A percentile compares a stretch with the other conserved stretches of the same genome.
Conservation (phyloP, 2,329 filamentous ascomycete species). For the Lasiodiplodia sp. region DNA sequence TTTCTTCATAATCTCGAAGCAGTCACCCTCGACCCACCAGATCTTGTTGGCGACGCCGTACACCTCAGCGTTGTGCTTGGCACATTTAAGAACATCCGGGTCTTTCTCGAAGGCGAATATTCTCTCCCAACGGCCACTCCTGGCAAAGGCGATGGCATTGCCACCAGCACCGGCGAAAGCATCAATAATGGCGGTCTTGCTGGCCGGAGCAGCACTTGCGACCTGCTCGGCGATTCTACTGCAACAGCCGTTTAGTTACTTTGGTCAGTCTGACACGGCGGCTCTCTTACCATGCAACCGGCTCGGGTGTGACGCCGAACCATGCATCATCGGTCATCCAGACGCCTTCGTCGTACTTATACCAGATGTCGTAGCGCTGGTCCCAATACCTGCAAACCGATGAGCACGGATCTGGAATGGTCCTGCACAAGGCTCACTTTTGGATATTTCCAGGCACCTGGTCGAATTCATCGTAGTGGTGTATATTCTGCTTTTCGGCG, state of each 20-base stretch:
- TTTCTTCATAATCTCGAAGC: slow-evolving; percentile 73
- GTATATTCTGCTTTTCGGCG: not conserved
- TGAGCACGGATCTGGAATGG: not conserved
- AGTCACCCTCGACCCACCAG: slow-evolving; percentile 86
- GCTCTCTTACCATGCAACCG: slow-evolving; percentile 75
- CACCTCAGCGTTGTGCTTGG: slow-evolving; percentile 87
- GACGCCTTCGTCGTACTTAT: slow-evolving; percentile 84
- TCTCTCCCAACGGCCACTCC: slow-evolving; percentile 77
- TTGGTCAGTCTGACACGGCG: not conserved
- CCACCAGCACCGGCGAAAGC: slow-evolving; percentile 91
- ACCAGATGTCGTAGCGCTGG: slow-evolving; percentile 87
- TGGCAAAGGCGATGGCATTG: slow-evolving; percentile 93
- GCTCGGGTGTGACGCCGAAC: slow-evolving; percentile 96
- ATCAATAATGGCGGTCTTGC: slow-evolving; percentile 78
- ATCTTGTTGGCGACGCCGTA: slow-evolving; percentile 83
- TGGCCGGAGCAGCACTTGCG: slow-evolving; percentile 58
- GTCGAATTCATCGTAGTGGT: slow-evolving; percentile 72
- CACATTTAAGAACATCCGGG: slow-evolving; percentile 80
- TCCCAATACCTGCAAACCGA: slow-evolving; percentile 79
- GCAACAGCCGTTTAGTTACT: not conserved
- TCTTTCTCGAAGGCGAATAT: slow-evolving; percentile 92
- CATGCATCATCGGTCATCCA: slow-evolving; percentile 92
- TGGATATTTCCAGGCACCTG: slow-evolving; percentile 84
- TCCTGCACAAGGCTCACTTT: slow-evolving; percentile 65
- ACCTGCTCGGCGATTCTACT: slow-evolving; percentile 81